Base-by-base conservation (phyloP, 805 yeast genomes). In the Hanseniaspora clermontiae region DNA sequence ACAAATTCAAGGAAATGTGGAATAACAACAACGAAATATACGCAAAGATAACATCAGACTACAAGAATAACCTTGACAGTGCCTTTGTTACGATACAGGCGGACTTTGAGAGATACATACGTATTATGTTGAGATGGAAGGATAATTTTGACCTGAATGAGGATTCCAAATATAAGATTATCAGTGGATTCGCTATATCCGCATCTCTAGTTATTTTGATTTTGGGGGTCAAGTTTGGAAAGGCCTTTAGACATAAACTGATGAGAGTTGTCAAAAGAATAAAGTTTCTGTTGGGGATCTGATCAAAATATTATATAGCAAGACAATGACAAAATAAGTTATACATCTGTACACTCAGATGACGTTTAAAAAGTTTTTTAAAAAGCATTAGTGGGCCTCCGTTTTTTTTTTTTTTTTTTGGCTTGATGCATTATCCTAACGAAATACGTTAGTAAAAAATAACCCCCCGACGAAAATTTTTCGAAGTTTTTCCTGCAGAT, bases 1-100 rank as follows among this genome's bases (percentile, higher is more conserved):
- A 51, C 19, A 52, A 45, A n/a, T 52, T 52, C 12, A 45, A 53
- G 42, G 51, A 38, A 12, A 14, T 45, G 27, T 38, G 48, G 32
- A 11, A 51, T n/a, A 43, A 37, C 5, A 46, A 46, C 17, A 52
- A 51, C 11, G 37, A 43, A 3, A 42, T 50, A 15, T 50, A 40
- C 29, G 34, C 39, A 15, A 42, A 19, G 27, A 40, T 50, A 14
- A 42, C 43, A 3, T 12, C 32, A 3, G 40, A 50, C 8, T 50
- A 42, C 19, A 40, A 50, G 37, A 45, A 17, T 24, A 45, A 31
- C 15, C 6, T 45, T 15, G 48, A 45, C 27, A 15, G 20, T 10
- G 37, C 17, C n/a, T 15, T 45, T 8, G 10, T 15, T 6, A 45
- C n/a, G 27, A 17, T 31, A 17, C 37, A 29, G 9, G 24, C 42